Evolutionary conservation across 164 flowering plant genomes (phyloP).

Genomic region (Amborella trichopoda): DNA sequence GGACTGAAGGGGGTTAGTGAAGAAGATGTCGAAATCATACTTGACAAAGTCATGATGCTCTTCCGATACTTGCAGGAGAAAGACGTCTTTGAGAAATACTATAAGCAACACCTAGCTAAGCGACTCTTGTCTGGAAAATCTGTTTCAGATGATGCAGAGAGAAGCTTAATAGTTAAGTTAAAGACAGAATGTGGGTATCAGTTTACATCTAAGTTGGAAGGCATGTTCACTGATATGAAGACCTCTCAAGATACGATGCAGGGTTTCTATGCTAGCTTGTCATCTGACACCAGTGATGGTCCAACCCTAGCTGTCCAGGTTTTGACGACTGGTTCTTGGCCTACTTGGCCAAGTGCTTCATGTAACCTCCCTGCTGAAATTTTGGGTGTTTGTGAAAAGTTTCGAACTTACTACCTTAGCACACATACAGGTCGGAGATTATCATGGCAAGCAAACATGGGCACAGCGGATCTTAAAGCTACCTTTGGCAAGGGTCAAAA

Average conservation of each 20-base stretch:
- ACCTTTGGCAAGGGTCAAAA: conserved; percentile 71
- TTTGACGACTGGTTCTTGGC: conserved; percentile 62
- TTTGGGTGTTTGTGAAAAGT: conserved; percentile 38
- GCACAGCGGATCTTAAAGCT: conserved; percentile 43
- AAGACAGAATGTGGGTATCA: conserved; percentile 71
- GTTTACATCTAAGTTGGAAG: conserved; percentile 61
- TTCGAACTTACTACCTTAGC: conserved; percentile 41
- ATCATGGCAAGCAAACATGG: conserved; percentile 58
- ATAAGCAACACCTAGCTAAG: conserved; percentile 55
- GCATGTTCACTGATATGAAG: conserved; percentile 85
- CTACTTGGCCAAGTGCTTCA: conserved; percentile 41
- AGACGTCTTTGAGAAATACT: conserved; percentile 54
- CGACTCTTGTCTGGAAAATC: conserved; percentile 48
- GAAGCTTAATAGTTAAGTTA: conserved; percentile 56
- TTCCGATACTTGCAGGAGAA: conserved; percentile 65
- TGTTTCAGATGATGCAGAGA: conserved; percentile 66
- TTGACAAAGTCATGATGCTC: conserved; percentile 62
- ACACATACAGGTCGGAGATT: conserved; percentile 49
- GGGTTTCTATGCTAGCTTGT: conserved; percentile 37
- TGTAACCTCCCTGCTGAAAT: conserved; percentile 69
- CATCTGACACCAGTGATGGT: conserved; percentile 47
- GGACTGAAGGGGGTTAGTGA: conserved; percentile 52
- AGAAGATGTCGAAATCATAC: conserved; percentile 46
- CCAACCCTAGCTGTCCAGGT: conserved; percentile 63
- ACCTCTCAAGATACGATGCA: conserved; percentile 72